Percentiles rank a stretch among this genome's conserved stretches.
These are phyloP conservation scores for Bolboschoenoplectus hybrid DNA, from an alignment of 202 grass and related monocot species.

Conservation along the genomic window DNA sequence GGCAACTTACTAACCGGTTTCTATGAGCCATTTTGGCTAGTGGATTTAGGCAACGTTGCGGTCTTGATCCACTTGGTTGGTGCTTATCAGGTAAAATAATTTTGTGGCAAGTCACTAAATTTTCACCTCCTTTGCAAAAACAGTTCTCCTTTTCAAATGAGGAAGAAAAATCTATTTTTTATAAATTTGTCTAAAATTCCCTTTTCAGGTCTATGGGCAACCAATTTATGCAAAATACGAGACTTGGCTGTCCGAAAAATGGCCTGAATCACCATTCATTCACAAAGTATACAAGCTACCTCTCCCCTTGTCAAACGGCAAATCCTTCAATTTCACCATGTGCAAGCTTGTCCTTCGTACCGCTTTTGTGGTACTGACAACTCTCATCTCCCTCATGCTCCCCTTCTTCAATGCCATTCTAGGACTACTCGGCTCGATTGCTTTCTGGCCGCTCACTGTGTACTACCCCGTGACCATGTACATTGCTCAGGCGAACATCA, in stretches of 20 bases:
- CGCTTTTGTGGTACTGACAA: constrained; percentile 59
- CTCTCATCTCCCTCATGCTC: constrained; percentile 79
- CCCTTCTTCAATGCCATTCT: constrained; percentile 96
- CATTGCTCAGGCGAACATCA: constrained; percentile 72
- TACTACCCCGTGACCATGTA: constrained; percentile 91
- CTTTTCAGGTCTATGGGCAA: constrained; percentile 73
- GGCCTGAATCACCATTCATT: constrained; percentile 67
- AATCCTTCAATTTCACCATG: constrained; percentile 64
- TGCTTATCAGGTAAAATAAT: constrained; percentile 65
- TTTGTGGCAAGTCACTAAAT: not conserved
- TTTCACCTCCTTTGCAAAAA: not conserved
- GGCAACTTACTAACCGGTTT: constrained; percentile 92
- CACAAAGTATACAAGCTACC: constrained; percentile 60
- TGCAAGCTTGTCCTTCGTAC: constrained; percentile 85
- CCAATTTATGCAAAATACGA: constrained; percentile 92
- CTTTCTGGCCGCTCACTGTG: constrained; percentile 84
- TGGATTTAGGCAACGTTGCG: constrained; percentile 77
- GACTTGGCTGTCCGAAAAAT: constrained; percentile 59
- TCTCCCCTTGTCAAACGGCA: constrained; percentile 45
- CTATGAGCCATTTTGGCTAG: constrained; percentile 86
- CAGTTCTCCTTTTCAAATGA: not conserved
- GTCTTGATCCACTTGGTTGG: constrained; percentile 79
- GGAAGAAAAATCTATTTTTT: not conserved
- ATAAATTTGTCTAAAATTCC: not conserved
- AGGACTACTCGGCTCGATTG: constrained; percentile 70